Conservation (phyloP, 2,329 filamentous ascomycete genomes). For the Fusarium pseudograminearum region DNA sequence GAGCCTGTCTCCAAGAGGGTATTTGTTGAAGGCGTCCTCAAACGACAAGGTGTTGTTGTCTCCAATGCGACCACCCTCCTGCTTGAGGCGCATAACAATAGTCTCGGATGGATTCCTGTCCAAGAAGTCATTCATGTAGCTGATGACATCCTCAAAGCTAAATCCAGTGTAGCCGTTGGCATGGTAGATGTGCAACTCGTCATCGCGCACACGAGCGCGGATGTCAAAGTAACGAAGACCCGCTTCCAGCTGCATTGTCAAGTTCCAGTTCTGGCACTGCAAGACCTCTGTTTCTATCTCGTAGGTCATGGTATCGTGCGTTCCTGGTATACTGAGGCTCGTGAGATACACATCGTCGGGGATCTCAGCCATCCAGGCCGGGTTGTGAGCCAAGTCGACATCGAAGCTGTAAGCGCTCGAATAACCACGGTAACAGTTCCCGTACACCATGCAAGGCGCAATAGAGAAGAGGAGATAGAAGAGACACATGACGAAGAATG, state of each 20-base stretch:
- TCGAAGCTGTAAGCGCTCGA: constrained; percentile 58
- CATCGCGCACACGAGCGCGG: constrained; percentile 58
- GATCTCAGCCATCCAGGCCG: constrained; percentile 59
- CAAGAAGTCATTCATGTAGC: constrained; percentile 60
- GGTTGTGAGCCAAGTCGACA: constrained; percentile 49
- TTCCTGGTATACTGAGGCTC: constrained; percentile 63
- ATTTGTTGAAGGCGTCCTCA: constrained; percentile 59
- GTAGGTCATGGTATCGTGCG: constrained; percentile 66
- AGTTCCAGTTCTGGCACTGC: constrained; percentile 62
- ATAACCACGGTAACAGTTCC: constrained; percentile 49
- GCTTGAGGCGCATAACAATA: constrained; percentile 64
- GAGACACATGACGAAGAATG: constrained; percentile 46
- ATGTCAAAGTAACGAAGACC: constrained; percentile 65
- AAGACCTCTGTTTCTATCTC: constrained; percentile 52
- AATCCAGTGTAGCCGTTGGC: constrained; percentile 59
- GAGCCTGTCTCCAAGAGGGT: constrained; percentile 55
- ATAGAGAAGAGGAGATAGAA: constrained; percentile 47
- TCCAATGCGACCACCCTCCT: constrained; percentile 58
- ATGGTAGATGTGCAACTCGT: constrained; percentile 62
- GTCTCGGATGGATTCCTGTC: constrained; percentile 59
- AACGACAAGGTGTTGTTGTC: constrained; percentile 55
- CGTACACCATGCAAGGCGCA: constrained; percentile 47
- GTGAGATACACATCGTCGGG: constrained; percentile 57
- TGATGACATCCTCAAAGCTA: constrained; percentile 58
- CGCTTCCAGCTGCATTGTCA: constrained; percentile 58